phyloP scores from a whole-genome alignment of 495 filamentous ascomycete species.

The Penicillium dipodomyicola region DNA sequence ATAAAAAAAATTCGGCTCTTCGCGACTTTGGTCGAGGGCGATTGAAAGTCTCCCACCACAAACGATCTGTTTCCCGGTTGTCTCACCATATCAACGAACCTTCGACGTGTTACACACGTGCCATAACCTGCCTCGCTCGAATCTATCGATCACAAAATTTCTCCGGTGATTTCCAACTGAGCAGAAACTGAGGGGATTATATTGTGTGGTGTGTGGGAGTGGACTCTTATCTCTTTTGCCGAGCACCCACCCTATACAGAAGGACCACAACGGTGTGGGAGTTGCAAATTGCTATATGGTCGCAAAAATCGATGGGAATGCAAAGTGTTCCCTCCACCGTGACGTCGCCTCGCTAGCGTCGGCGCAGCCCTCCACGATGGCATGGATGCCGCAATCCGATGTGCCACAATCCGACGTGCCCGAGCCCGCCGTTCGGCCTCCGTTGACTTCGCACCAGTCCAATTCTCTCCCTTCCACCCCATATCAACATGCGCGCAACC shows the following conservation, averaged over 20 bases:
- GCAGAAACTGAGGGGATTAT: slow-evolving; percentile 22
- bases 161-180: slow-evolving; percentile 5
- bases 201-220: slow-evolving; percentile 21
- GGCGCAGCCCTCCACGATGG: slow-evolving; percentile 43
- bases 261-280: slow-evolving; percentile 11
- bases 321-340: slow-evolving; percentile 38
- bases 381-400: slow-evolving; percentile 40
- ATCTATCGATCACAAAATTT: not conserved
- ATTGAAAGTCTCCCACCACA: slow-evolving; percentile 6
- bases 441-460: slow-evolving; percentile 65
- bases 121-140: not conserved
- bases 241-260: slow-evolving; percentile 18
- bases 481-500: slow-evolving; percentile 80
- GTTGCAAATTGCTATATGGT: slow-evolving; percentile 41
- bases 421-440: slow-evolving; percentile 40
- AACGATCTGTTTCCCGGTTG: not conserved
- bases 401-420: slow-evolving; percentile 33
- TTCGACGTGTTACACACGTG: not conserved
- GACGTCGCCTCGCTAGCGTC: slow-evolving; percentile 45
- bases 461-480: slow-evolving; percentile 94
- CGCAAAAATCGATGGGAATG: slow-evolving; percentile 49
- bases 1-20: slow-evolving; percentile 3
- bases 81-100: slow-evolving; percentile 4
- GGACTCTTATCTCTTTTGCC: slow-evolving; percentile 20
- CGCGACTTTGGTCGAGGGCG: slow-evolving; percentile 10